phyloP scores from a whole-genome alignment of 2,329 filamentous ascomycete genomes.

The Talaromyces rugulosus region DNA sequence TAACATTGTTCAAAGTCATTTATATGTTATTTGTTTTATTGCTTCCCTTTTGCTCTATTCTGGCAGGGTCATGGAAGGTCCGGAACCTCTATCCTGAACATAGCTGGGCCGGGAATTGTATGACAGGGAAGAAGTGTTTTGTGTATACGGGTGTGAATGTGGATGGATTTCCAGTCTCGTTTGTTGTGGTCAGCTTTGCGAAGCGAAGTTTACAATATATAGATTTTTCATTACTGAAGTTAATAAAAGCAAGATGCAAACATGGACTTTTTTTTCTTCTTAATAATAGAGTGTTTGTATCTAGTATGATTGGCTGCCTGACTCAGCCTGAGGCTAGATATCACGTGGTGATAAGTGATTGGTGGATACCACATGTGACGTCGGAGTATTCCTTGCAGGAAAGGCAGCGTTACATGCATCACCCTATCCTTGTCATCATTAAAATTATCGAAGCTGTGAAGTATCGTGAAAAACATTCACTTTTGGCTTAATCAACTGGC shows the following conservation, averaged over 20 bases:
- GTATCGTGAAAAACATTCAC: neutral
- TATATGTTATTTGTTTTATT: slow-evolving; percentile 14
- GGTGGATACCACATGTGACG: neutral
- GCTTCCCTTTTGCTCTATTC: slow-evolving; percentile 10
- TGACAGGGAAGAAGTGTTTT: neutral
- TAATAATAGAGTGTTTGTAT: neutral
- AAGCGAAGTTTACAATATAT: neutral
- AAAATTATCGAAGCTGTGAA: neutral
- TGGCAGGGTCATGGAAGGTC: neutral
- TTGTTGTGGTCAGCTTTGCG: neutral
- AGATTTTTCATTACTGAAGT: neutral
- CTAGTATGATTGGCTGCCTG: neutral
- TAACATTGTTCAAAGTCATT: slow-evolving; percentile 14
- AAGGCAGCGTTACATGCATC: neutral
- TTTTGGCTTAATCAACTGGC: neutral
- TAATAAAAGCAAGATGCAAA: neutral
- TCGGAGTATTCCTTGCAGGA: neutral
- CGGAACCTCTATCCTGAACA: neutral
- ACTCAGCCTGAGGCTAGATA: neutral
- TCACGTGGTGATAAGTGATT: neutral
- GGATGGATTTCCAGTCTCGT: neutral
- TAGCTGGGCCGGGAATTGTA: neutral
- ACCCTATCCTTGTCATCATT: neutral
- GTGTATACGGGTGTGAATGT: neutral
- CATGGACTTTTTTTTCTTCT: neutral